Evolutionary conservation across 2,329 filamentous ascomycete genomes (phyloP).

Genomic region (Pseudophaeomoniella oleicola): DNA sequence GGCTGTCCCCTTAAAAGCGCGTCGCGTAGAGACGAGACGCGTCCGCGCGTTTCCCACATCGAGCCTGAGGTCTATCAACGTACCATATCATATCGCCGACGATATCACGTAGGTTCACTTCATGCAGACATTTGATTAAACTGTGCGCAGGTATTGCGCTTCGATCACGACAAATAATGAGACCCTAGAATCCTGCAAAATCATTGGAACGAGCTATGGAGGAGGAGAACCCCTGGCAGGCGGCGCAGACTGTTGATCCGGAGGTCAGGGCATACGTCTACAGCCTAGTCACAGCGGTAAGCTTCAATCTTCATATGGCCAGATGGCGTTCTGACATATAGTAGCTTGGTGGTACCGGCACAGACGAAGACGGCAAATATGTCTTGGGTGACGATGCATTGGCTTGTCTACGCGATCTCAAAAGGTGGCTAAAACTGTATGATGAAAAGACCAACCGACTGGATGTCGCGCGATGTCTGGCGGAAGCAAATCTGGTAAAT

Average conservation of each 20-base stretch:
- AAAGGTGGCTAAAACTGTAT: constrained; percentile 88
- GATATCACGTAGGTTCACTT: too few species aligned
- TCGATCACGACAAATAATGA: too few species aligned
- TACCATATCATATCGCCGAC: too few species aligned
- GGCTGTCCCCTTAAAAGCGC: too few species aligned
- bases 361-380: constrained; percentile 69
- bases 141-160: too few species aligned
- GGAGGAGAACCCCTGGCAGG: constrained; percentile 26
- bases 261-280: constrained; percentile 88
- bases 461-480: constrained; percentile 85
- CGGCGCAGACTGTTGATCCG: constrained; percentile 57
- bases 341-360: constrained; percentile 71
- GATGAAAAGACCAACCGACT: constrained; percentile 87
- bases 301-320: constrained; percentile 17
- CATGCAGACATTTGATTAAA: too few species aligned
- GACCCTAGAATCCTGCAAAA: too few species aligned
- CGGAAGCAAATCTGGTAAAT: constrained; percentile 81
- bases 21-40: too few species aligned
- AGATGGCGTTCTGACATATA: constrained; percentile 6
- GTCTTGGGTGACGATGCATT: constrained; percentile 84
- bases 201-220: too few species aligned
- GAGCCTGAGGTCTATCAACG: too few species aligned
- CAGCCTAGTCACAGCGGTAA: constrained; percentile 81
- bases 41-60: too few species aligned
- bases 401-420: constrained; percentile 81